phyloP scores from a whole-genome alignment of 495 filamentous ascomycete species.

The Xylaria scruposa region DNA sequence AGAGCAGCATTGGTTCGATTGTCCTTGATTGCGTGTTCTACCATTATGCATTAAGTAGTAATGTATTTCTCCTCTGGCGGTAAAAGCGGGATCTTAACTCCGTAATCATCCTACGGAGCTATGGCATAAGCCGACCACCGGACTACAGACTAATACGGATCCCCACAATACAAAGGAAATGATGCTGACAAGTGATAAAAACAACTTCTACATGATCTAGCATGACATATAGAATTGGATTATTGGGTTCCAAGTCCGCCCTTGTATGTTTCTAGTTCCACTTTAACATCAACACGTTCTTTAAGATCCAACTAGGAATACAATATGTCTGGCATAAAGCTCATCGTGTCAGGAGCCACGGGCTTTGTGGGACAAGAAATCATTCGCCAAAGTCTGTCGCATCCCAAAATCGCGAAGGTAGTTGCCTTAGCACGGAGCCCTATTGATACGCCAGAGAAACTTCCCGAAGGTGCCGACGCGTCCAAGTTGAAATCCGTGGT shows the following conservation, averaged over 20 bases:
- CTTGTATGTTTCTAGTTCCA: background rate
- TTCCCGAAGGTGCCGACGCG: constrained; percentile 28
- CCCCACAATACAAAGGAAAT: background rate
- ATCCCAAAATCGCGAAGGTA: constrained; percentile 49
- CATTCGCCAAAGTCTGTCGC: constrained; percentile 50
- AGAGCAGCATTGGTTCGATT: background rate
- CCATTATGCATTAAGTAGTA: background rate
- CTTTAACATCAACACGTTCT: background rate
- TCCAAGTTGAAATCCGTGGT: constrained; percentile 47
- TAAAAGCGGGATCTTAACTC: constrained; percentile 5
- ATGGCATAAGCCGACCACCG: background rate
- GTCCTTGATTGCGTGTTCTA: background rate
- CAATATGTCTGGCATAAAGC: constrained; percentile 49
- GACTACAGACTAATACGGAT: background rate
- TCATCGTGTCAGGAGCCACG: constrained; percentile 57
- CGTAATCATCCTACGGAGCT: background rate
- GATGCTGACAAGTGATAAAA: background rate
- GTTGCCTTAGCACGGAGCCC: constrained; percentile 48
- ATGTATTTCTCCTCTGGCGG: background rate
- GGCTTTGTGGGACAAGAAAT: constrained; percentile 56
- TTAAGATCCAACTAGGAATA: background rate
- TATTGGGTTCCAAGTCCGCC: background rate
- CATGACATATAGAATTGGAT: background rate
- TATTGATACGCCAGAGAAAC: constrained; percentile 37
- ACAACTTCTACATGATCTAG: background rate